A percentile compares a stretch with the other conserved stretches of the same genome.
Conservation (phyloP, 176 grass and related monocot genomes). For the Leersia perrieri region DNA sequence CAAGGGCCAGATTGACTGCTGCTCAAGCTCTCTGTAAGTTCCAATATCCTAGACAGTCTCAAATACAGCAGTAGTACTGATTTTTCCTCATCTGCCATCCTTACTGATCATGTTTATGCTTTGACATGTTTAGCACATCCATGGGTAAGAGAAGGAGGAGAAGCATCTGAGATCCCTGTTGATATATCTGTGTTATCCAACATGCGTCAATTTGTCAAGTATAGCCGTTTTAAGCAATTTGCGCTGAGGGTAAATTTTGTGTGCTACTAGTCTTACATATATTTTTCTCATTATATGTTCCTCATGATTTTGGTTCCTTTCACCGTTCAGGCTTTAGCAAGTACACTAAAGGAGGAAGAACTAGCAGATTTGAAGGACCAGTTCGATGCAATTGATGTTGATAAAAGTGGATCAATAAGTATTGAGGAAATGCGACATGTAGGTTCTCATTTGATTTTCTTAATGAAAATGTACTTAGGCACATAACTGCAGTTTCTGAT, state of each 20-base stretch:
- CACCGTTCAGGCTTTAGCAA: slow-evolving; percentile 75
- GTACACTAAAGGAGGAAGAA: slow-evolving; percentile 85
- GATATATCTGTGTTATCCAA: slow-evolving; percentile 95
- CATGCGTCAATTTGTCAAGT: slow-evolving; percentile 98
- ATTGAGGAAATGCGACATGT: slow-evolving; percentile 98
- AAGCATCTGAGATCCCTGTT: slow-evolving; percentile 89
- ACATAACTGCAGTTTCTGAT: slow-evolving; percentile 14
- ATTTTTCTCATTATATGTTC: neutral
- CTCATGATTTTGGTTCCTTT: slow-evolving; percentile 36
- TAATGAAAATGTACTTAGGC: neutral
- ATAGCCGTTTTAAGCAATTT: slow-evolving; percentile 98
- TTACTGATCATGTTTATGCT: slow-evolving; percentile 31
- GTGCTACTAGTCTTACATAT: neutral
- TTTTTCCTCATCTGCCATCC: neutral
- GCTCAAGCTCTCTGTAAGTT: slow-evolving; percentile 98
- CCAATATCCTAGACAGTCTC: slow-evolving; percentile 9
- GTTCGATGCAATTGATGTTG: slow-evolving; percentile 94
- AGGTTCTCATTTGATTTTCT: slow-evolving; percentile 19
- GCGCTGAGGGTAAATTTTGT: slow-evolving; percentile 73
- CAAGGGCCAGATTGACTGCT: slow-evolving; percentile 89
- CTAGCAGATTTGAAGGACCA: slow-evolving; percentile 85
- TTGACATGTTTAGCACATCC: slow-evolving; percentile 73
- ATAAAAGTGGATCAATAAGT: slow-evolving; percentile 98
- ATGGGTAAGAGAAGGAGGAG: slow-evolving; percentile 96
- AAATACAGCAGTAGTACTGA: neutral